Conservation (phyloP, 228 moss, liverwort and hornwort species). For the Sphagnum magellanicum region DNA sequence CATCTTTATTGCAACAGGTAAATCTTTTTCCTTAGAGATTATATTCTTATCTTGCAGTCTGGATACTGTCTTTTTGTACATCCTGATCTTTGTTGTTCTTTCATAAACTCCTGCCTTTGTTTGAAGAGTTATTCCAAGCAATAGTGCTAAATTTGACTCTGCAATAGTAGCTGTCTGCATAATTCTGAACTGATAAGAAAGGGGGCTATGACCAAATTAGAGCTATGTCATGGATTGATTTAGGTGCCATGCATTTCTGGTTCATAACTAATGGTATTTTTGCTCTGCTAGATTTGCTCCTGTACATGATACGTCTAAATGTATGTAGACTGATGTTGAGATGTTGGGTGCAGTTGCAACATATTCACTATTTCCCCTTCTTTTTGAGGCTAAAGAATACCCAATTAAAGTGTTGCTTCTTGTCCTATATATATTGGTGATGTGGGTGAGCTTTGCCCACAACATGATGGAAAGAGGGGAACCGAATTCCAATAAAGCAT, state of each 20-base stretch:
- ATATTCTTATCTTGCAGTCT: background rate
- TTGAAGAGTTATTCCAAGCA: too few species aligned
- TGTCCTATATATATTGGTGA: slow-evolving; percentile 39
- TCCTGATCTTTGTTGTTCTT: background rate
- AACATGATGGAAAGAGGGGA: slow-evolving; percentile 9
- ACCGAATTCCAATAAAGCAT: background rate
- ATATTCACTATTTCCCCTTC: slow-evolving; percentile 84
- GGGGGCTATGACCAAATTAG: too few species aligned
- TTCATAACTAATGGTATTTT: too few species aligned
- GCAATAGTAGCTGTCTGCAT: too few species aligned
- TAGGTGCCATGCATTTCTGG: too few species aligned
- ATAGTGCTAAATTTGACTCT: too few species aligned
- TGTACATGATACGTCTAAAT: too few species aligned
- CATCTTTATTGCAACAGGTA: slow-evolving; percentile 57
- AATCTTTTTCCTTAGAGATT: background rate
- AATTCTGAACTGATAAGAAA: too few species aligned
- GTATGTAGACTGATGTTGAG: too few species aligned
- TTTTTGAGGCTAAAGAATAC: slow-evolving; percentile 71
- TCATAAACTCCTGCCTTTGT: background rate
- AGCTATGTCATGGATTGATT: too few species aligned
- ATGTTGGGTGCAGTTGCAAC: slow-evolving; percentile 56
- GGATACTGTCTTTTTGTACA: too few species aligned
- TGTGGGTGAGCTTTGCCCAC: slow-evolving; percentile 34
- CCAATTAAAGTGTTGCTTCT: slow-evolving; percentile 78
- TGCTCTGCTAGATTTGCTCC: too few species aligned